These are phyloP conservation scores for Vittaforma corneae DNA, from an alignment of 371 early-diverging fungal genomes.

Conservation along the genomic window DNA sequence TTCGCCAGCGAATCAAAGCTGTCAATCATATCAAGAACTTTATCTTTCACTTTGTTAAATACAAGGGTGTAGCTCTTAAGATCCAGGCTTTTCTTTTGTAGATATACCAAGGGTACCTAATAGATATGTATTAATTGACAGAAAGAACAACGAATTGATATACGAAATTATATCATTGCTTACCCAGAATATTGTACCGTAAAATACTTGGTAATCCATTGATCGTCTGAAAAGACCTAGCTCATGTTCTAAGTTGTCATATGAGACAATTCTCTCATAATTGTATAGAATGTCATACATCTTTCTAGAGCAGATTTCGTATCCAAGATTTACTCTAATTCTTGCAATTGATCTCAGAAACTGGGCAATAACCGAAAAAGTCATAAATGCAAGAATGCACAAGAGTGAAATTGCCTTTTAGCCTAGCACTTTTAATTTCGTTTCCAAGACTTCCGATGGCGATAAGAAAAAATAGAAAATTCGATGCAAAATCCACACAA, in stretches of 20 bases:
- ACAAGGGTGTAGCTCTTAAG: not conserved
- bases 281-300: constrained; percentile 26
- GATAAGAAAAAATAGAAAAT: constrained; percentile 8
- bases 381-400: not conserved
- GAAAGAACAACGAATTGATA: constrained; percentile 6
- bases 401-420: too few relatives aligned
- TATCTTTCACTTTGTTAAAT: not conserved
- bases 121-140: not conserved
- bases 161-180: constrained; percentile 2
- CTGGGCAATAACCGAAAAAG: constrained; percentile 1
- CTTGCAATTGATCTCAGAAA: not conserved
- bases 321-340: constrained; percentile 15
- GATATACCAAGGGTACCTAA: not conserved
- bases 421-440: too few relatives aligned
- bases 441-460: too few relatives aligned
- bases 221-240: not conserved
- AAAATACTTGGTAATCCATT: not conserved
- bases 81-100: not conserved
- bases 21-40: not conserved
- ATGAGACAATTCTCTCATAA: constrained; percentile 28
- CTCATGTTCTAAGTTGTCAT: constrained; percentile 23
- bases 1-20: constrained; percentile 4
- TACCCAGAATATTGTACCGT: constrained; percentile 16
- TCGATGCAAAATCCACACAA: constrained; percentile 4
- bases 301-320: constrained; percentile 17